Conservation (phyloP, 192 early-diverging fungal species). For the Coemansia sp. region DNA sequence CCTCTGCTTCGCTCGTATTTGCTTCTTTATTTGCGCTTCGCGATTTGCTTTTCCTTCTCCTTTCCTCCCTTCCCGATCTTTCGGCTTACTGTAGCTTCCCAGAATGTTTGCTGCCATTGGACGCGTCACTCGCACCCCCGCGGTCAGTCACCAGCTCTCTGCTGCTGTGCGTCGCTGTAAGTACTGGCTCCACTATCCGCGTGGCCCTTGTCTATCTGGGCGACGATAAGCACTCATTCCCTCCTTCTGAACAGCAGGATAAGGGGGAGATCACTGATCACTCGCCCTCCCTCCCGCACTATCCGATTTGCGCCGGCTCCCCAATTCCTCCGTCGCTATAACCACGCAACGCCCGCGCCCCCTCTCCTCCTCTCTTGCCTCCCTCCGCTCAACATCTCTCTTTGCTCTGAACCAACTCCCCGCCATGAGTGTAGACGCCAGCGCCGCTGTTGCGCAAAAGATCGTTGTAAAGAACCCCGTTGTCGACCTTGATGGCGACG, state of each 20-base stretch:
- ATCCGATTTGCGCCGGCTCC: background rate
- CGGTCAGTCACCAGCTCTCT: constrained; percentile 16
- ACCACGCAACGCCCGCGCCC: background rate
- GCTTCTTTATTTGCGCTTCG: too few relatives aligned
- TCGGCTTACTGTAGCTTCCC: background rate
- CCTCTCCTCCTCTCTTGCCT: background rate
- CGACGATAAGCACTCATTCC: background rate
- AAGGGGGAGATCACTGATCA: constrained; percentile 2
- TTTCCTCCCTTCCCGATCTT: background rate
- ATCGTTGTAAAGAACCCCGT: constrained; percentile 87
- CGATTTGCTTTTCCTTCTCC: too few relatives aligned
- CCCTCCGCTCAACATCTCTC: background rate
- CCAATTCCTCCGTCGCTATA: background rate
- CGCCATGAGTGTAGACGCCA: constrained; percentile 51
- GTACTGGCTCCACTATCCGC: background rate
- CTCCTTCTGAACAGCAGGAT: too few relatives aligned
- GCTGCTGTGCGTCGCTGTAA: constrained; percentile 19
- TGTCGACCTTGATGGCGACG: constrained; percentile 92
- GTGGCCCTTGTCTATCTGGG: background rate
- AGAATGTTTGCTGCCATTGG: constrained; percentile 52
- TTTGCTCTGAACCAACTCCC: background rate
- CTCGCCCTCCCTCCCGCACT: too few relatives aligned
- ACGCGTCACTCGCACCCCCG: constrained; percentile 37
- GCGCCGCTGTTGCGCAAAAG: constrained; percentile 36
- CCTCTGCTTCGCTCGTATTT: background rate